phyloP scores from a whole-genome alignment of 352 stramenopile species.

The Pythium utonaiense region DNA sequence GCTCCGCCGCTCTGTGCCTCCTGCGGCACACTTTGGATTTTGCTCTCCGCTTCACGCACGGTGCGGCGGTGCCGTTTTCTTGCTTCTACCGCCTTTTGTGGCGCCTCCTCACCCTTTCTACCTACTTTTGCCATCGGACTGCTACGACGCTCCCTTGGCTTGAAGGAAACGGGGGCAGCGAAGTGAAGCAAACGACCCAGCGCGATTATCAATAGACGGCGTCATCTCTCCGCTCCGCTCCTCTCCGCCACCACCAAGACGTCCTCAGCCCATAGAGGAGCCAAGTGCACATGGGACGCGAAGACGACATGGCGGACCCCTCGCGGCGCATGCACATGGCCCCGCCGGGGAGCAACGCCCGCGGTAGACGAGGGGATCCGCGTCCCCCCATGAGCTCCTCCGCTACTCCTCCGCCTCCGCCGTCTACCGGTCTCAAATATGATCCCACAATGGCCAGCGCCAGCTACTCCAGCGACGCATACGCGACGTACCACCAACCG shows the following conservation, averaged over 20 bases:
- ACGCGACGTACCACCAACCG: conserved; percentile 3
- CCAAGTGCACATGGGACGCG: conserved; percentile 12
- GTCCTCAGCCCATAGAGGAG: neutral
- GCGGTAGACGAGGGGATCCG: neutral
- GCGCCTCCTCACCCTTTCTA: conserved; percentile 1
- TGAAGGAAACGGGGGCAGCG: conserved; percentile 9
- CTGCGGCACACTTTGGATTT: conserved; percentile 43
- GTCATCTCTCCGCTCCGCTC: neutral
- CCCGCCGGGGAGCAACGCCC: neutral
- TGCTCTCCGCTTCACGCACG: conserved; percentile 21
- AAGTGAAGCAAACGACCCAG: conserved; percentile 3
- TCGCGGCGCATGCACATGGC: conserved; percentile 5
- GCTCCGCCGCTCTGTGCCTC: neutral
- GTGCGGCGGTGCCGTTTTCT: neutral
- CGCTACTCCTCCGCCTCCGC: neutral
- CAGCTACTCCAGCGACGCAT: neutral
- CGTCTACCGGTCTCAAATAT: conserved; percentile 15
- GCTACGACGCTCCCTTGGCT: neutral
- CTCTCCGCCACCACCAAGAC: neutral
- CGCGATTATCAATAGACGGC: conserved; percentile 1
- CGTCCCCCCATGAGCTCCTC: neutral
- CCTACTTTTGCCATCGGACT: conserved; percentile 25
- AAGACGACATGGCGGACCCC: conserved; percentile 19
- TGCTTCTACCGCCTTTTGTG: conserved; percentile 7
- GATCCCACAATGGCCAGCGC: conserved; percentile 10